Percentiles rank a stretch among this genome's conserved stretches.
phyloP scores from a whole-genome alignment of 331 rosid species.

The Pyracantha coccinea region DNA sequence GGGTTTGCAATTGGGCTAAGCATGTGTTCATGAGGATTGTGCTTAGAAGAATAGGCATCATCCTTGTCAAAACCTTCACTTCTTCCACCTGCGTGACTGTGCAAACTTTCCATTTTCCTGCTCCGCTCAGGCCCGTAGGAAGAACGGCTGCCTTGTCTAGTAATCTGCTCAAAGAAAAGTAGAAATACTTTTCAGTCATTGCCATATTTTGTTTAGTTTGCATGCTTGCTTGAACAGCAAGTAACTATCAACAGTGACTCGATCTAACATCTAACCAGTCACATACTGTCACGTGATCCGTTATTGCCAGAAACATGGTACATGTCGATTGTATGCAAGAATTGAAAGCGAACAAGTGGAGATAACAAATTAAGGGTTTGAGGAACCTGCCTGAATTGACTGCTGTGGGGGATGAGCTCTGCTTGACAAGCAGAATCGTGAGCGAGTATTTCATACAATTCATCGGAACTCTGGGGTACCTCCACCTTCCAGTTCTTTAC shows the following conservation, averaged over 20 bases:
- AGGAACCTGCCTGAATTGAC: conserved; percentile 8
- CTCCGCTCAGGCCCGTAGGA: conserved; percentile 14
- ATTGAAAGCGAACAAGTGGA: neutral
- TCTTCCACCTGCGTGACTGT: conserved; percentile 53
- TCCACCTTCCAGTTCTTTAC: conserved; percentile 2
- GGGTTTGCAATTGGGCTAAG: conserved; percentile 45
- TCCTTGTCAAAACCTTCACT: conserved; percentile 50
- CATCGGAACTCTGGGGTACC: conserved; percentile 1
- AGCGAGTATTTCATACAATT: neutral
- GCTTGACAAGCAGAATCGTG: neutral
- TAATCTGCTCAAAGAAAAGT: conserved; percentile 13
- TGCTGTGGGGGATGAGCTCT: neutral
- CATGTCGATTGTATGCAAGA: no score
- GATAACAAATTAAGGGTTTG: neutral
- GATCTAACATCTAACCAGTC: no score
- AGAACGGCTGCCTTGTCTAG: conserved; percentile 53
- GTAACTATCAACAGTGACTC: neutral
- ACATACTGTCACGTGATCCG: no score
- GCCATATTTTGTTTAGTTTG: neutral
- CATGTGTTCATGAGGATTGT: conserved; percentile 51
- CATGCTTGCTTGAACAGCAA: neutral
- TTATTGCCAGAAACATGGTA: no score
- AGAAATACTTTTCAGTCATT: neutral
- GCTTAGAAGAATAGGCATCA: conserved; percentile 36
- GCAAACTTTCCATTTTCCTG: conserved; percentile 36